Conservation (phyloP, 2,329 filamentous ascomycete genomes). For the Talaromyces sp. region DNA sequence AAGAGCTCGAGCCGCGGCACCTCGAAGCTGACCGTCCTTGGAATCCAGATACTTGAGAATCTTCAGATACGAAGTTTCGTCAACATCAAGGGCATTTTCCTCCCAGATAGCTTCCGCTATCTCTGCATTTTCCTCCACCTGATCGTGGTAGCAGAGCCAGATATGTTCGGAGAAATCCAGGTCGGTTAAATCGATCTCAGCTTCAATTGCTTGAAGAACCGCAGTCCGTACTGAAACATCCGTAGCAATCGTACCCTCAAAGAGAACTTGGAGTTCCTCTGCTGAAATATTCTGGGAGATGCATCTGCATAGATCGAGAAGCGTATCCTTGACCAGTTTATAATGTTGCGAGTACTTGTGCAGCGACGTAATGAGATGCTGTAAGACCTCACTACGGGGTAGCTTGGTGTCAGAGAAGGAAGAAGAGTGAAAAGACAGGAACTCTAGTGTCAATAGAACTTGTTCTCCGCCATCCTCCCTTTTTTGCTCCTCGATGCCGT, state of each 20-base stretch:
- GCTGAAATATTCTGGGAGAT: constrained; percentile 75
- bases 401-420: constrained; percentile 69
- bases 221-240: constrained; percentile 77
- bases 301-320: constrained; percentile 79
- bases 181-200: constrained; percentile 88
- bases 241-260: constrained; percentile 73
- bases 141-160: constrained; percentile 90
- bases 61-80: constrained; percentile 60
- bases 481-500: constrained; percentile 63
- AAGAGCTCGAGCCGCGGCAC: constrained; percentile 76
- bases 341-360: constrained; percentile 89
- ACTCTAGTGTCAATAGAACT: constrained; percentile 80
- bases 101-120: constrained; percentile 90
- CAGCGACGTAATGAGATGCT: constrained; percentile 74
- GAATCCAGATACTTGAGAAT: constrained; percentile 77
- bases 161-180: constrained; percentile 83
- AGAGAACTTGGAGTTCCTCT: constrained; percentile 71
- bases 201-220: constrained; percentile 82
- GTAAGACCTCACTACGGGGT: constrained; percentile 70
- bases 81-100: constrained; percentile 75
- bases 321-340: constrained; percentile 88
- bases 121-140: constrained; percentile 79
- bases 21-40: constrained; percentile 74
- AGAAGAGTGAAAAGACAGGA: constrained; percentile 83
- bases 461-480: constrained; percentile 84